Percentiles rank a stretch among this genome's conserved stretches.
Conservation (phyloP, 2,329 filamentous ascomycete genomes). For the Colletotrichum sp. region DNA sequence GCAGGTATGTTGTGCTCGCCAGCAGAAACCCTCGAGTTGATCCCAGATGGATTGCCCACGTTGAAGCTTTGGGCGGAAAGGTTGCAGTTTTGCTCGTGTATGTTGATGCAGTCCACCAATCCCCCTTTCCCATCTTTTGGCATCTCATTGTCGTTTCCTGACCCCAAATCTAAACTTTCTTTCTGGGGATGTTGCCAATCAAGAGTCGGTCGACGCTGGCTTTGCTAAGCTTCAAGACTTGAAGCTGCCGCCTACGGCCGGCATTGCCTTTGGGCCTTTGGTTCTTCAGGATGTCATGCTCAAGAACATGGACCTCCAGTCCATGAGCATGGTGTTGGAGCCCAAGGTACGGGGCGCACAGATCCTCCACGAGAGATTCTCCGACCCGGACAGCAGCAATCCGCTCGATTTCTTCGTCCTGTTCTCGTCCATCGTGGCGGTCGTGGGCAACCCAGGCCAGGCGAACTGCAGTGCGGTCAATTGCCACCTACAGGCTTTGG, state of each 20-base stretch:
- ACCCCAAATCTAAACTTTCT: background rate
- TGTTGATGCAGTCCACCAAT: background rate
- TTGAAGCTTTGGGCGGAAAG: background rate
- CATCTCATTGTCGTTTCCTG: background rate
- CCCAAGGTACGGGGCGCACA: constrained; percentile 39
- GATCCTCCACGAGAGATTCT: constrained; percentile 34
- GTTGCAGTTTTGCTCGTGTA: constrained; percentile 11
- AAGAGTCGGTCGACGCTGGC: constrained; percentile 21
- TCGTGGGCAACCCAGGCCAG: constrained; percentile 39
- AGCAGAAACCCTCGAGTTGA: constrained; percentile 35
- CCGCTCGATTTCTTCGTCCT: constrained; percentile 38
- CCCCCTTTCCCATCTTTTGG: background rate
- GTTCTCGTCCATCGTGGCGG: constrained; percentile 32
- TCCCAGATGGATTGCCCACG: background rate
- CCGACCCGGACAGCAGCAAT: background rate
- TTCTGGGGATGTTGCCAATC: background rate
- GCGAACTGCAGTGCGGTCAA: constrained; percentile 50
- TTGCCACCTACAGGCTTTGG: constrained; percentile 42
- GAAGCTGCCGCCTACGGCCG: constrained; percentile 37
- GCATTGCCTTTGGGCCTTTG: constrained; percentile 49
- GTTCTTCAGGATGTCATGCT: constrained; percentile 43
- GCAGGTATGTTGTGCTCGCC: constrained; percentile 35
- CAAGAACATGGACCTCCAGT: constrained; percentile 28
- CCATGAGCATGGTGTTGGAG: constrained; percentile 21
- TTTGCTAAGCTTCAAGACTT: constrained; percentile 11